phyloP scores from a whole-genome alignment of 2,329 filamentous ascomycete genomes.

The Curvularia eragrostidis region DNA sequence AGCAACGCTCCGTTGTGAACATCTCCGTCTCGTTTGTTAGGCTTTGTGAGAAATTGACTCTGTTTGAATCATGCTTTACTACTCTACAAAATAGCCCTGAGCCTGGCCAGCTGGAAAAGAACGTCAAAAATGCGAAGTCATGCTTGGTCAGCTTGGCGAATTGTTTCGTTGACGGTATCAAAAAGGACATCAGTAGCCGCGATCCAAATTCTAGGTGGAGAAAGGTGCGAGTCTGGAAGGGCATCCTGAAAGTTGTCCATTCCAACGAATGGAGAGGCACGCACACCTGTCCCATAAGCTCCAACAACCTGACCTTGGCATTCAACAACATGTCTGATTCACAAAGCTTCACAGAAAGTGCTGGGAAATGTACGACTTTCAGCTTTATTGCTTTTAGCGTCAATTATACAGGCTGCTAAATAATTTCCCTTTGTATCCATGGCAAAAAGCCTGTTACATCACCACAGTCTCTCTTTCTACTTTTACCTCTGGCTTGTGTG shows the following conservation, averaged over 20 bases:
- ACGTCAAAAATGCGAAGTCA: background rate
- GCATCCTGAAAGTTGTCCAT: background rate
- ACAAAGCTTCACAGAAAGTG: background rate
- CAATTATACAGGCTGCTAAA: background rate
- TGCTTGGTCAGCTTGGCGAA: too few relatives aligned
- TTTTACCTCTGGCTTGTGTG: too few relatives aligned
- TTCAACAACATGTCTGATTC: background rate
- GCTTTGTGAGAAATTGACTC: background rate
- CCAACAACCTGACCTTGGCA: background rate
- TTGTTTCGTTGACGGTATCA: too few relatives aligned
- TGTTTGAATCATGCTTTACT: background rate
- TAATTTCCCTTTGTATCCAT: too few relatives aligned
- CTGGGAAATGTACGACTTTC: background rate
- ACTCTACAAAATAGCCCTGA: background rate
- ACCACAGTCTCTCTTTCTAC: too few relatives aligned
- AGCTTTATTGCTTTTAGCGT: background rate
- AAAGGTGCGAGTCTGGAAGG: background rate
- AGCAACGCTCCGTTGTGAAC: conserved; percentile 6
- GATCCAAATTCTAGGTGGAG: background rate
- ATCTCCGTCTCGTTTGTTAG: background rate
- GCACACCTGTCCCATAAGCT: background rate
- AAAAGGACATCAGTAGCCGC: too few relatives aligned
- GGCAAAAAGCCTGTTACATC: too few relatives aligned
- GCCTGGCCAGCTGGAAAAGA: background rate
- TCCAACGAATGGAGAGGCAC: background rate